A percentile compares a stretch with the other conserved stretches of the same genome.
These are phyloP conservation scores for Lanzia echinophila DNA, from an alignment of 2,329 filamentous ascomycete genomes.

Conservation along the genomic window DNA sequence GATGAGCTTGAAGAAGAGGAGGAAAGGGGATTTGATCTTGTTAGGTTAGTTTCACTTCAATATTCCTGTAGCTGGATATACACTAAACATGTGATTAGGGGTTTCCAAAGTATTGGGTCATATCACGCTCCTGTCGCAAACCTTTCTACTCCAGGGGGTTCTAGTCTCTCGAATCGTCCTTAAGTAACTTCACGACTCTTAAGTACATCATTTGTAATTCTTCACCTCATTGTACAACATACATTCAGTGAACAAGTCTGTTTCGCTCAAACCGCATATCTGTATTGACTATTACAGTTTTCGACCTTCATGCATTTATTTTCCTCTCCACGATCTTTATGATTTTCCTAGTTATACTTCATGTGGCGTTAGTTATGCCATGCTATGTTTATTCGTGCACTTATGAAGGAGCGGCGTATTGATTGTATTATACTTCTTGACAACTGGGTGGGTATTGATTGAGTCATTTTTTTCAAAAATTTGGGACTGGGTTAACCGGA, in stretches of 20 bases:
- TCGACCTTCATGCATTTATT: not conserved
- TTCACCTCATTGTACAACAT: not conserved
- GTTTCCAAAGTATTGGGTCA: conserved; percentile 58
- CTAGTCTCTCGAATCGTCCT: not conserved
- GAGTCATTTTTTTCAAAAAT: not conserved
- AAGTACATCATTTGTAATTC: not conserved
- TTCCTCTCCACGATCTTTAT: not conserved
- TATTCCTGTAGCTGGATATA: not conserved
- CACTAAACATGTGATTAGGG: conserved; percentile 33
- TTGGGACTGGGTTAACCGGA: not conserved
- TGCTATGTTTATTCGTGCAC: not conserved
- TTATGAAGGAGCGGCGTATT: not conserved
- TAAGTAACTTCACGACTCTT: not conserved
- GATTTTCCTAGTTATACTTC: not conserved
- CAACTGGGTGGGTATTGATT: not conserved
- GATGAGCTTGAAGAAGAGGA: conserved; percentile 27
- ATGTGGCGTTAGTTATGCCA: not conserved
- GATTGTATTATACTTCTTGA: not conserved
- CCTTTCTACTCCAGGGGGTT: conserved; percentile 9
- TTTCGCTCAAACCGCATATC: not conserved
- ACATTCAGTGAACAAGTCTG: not conserved
- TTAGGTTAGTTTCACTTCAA: conserved; percentile 18
- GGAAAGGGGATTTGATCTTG: conserved; percentile 26
- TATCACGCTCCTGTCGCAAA: conserved; percentile 41
- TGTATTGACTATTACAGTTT: not conserved